Conservation (phyloP, 306 rosid genomes). For the Cicer judaicum region DNA sequence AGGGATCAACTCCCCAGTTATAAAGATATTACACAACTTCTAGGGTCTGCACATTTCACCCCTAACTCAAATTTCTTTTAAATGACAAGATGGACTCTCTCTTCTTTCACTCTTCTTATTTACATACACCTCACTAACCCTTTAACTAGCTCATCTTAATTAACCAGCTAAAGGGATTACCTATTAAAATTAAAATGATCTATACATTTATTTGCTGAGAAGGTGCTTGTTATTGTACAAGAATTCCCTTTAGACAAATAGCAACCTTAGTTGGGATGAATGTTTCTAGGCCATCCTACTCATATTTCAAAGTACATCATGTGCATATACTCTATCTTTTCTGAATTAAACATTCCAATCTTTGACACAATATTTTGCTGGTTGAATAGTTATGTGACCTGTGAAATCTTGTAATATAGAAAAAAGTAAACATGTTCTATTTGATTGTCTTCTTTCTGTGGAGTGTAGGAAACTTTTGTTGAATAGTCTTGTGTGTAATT, state of each 20-base stretch:
- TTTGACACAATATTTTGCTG: constrained; percentile 15
- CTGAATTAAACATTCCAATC: constrained; percentile 15
- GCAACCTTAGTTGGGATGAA: constrained; percentile 13
- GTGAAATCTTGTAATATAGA: constrained; percentile 26
- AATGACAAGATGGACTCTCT: not conserved
- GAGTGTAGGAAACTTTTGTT: constrained; percentile 12
- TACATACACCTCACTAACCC: not conserved
- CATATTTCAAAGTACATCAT: not conserved
- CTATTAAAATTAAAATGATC: not conserved
- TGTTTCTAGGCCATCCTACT: constrained; percentile 7
- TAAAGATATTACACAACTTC: not conserved
- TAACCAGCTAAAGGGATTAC: constrained; percentile 20
- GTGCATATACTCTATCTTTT: not conserved
- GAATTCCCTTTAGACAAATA: constrained; percentile 8
- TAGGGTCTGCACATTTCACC: not conserved
- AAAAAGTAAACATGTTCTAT: constrained; percentile 12
- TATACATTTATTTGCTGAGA: constrained; percentile 19
- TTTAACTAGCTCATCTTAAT: not conserved
- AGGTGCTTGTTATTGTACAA: constrained; percentile 7
- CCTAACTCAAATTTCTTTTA: not conserved
- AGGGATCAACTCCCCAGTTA: constrained; percentile 1
- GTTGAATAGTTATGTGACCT: constrained; percentile 23
- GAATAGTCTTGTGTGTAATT: constrained; percentile 35
- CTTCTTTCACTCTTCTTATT: not conserved
- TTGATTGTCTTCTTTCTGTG: constrained; percentile 35